Conservation (phyloP, 2,329 filamentous ascomycete genomes). For the Orbilia javanica region DNA sequence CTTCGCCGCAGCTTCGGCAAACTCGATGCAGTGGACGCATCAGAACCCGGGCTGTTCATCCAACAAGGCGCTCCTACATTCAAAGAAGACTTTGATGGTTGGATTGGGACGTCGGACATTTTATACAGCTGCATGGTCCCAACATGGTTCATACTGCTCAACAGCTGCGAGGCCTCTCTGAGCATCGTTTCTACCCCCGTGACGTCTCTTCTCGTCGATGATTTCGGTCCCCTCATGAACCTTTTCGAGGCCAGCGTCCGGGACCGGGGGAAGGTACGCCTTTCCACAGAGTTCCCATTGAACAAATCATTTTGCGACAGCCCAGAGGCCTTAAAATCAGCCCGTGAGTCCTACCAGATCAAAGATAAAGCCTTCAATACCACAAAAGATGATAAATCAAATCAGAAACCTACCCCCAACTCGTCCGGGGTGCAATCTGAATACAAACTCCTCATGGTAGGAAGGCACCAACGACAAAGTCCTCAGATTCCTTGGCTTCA, state of each 20-base stretch:
- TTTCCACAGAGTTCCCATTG: constrained; percentile 20
- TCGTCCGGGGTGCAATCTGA: neutral
- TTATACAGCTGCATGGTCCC: constrained; percentile 58
- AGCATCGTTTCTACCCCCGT: constrained; percentile 6
- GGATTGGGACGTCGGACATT: constrained; percentile 55
- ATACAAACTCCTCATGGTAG: neutral
- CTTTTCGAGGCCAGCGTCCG: constrained; percentile 12
- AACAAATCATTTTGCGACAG: neutral
- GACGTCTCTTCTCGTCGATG: neutral
- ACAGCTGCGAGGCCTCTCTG: constrained; percentile 2
- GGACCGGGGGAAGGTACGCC: neutral
- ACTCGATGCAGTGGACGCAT: neutral
- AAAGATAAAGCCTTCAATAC: neutral
- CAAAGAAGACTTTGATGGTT: constrained; percentile 54
- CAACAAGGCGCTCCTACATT: constrained; percentile 40
- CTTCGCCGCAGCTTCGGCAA: constrained; percentile 50
- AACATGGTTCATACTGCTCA: constrained; percentile 53
- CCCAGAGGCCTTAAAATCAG: neutral
- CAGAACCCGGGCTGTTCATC: neutral
- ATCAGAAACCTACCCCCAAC: neutral
- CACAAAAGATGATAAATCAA: neutral
- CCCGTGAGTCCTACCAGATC: neutral
- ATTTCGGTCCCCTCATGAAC: neutral
- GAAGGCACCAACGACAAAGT: neutral
- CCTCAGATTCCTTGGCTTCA: no score